These are phyloP conservation scores for Calocybe cyanea DNA, from an alignment of 768 basidiomycete genomes.

Conservation along the genomic window DNA sequence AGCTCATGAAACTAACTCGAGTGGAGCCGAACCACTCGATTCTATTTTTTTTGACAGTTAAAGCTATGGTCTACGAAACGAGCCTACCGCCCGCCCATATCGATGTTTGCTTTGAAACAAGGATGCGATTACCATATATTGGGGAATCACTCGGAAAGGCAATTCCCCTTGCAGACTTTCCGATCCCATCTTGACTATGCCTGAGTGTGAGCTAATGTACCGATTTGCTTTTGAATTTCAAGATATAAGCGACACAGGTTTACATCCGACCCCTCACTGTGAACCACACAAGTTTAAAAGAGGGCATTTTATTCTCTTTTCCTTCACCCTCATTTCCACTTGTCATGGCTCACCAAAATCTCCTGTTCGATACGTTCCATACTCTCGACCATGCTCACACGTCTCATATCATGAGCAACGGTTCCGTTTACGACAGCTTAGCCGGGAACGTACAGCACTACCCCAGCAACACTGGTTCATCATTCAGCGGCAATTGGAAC, in stretches of 20 bases:
- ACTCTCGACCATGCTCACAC: constrained; percentile 15
- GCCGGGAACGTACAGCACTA: constrained; percentile 9
- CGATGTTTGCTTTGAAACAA: constrained; percentile 6
- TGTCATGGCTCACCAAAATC: constrained; percentile 11
- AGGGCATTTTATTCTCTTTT: constrained; percentile 2
- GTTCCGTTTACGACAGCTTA: constrained; percentile 14
- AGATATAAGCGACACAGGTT: constrained; percentile 14
- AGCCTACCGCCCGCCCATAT: background rate
- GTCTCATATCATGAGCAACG: constrained; percentile 6
- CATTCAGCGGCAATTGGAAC: constrained; percentile 11
- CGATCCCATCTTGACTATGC: constrained; percentile 15
- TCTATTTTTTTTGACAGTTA: constrained; percentile 13
- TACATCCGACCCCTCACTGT: constrained; percentile 2
- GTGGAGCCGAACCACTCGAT: constrained; percentile 12
- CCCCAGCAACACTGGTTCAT: constrained; percentile 3
- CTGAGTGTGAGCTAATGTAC: constrained; percentile 6
- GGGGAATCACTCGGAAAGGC: constrained; percentile 8
- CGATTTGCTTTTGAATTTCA: constrained; percentile 15
- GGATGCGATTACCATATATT: constrained; percentile 1
- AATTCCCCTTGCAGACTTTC: constrained; percentile 16
- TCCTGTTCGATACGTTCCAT: constrained; percentile 10
- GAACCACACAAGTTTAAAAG: constrained; percentile 6
- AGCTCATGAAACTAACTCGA: constrained; percentile 12
- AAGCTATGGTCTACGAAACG: constrained; percentile 8
- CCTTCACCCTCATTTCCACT: background rate